These are phyloP conservation scores for Chernovozyma aurita DNA, from an alignment of 1,139 yeast genomes.

Conservation along the genomic window DNA sequence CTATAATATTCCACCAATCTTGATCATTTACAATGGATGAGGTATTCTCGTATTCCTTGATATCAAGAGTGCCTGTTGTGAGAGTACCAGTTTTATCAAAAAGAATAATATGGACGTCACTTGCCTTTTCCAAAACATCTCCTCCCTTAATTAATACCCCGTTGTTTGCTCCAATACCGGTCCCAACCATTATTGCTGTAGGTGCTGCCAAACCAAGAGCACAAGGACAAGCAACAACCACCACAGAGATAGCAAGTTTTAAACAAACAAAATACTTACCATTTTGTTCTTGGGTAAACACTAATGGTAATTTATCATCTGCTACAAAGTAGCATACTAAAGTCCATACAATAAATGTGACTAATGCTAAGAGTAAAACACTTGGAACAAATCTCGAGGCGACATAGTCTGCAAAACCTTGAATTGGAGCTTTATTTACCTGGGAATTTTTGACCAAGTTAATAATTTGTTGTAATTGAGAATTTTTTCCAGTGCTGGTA, in stretches of 20 bases:
- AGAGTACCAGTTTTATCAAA: slow-evolving; percentile 97
- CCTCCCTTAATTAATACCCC: slow-evolving; percentile 96
- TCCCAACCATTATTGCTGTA: slow-evolving; percentile 98
- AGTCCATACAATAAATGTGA: slow-evolving; percentile 73
- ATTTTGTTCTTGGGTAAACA: slow-evolving; percentile 48
- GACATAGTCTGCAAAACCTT: slow-evolving; percentile 77
- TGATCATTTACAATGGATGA: slow-evolving; percentile 9
- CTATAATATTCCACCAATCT: slow-evolving; percentile 57
- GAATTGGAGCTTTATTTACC: slow-evolving; percentile 83
- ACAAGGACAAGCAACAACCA: slow-evolving; percentile 98
- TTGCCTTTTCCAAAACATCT: slow-evolving; percentile 74
- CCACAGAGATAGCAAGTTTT: slow-evolving; percentile 83
- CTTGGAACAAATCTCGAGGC: slow-evolving; percentile 86
- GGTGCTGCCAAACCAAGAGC: slow-evolving; percentile 97
- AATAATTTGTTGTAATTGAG: slow-evolving; percentile 85
- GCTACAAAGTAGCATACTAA: slow-evolving; percentile 30
- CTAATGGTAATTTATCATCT: slow-evolving; percentile 39
- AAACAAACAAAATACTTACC: slow-evolving; percentile 69
- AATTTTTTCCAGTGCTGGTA: slow-evolving; percentile 69
- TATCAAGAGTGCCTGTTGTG: slow-evolving; percentile 77
- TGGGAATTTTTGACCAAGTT: slow-evolving; percentile 87
- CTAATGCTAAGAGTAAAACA: slow-evolving; percentile 55
- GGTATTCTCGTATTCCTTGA: slow-evolving; percentile 25
- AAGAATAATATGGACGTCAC: slow-evolving; percentile 59
- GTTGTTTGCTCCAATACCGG: slow-evolving; percentile 88